phyloP scores from a whole-genome alignment of 345 rosid genomes.

The Lepidium didymum region DNA sequence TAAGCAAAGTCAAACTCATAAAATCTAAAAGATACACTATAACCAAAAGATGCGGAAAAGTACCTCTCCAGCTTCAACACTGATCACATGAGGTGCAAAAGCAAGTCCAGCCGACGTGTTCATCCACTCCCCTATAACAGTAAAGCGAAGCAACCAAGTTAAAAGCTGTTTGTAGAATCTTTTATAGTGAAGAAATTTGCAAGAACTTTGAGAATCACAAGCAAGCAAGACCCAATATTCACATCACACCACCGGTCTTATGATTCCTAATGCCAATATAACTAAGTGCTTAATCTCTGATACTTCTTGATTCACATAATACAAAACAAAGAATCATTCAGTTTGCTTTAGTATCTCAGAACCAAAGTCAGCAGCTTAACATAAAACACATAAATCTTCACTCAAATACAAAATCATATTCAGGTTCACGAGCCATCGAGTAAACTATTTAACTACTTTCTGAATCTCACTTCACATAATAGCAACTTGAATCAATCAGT shows the following conservation, averaged over 20 bases:
- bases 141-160: conserved; percentile 1
- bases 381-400: background rate
- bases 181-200: no score
- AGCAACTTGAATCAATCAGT: background rate
- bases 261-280: background rate
- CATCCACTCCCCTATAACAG: conserved; percentile 84
- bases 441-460: background rate
- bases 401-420: background rate
- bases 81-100: conserved; percentile 79
- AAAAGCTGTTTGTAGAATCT: background rate
- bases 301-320: background rate
- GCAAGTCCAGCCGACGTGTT: conserved; percentile 83
- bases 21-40: background rate
- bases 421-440: background rate
- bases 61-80: conserved; percentile 80
- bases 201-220: no score
- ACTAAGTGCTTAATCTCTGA: background rate
- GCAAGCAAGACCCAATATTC: background rate
- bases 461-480: background rate
- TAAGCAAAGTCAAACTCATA: background rate
- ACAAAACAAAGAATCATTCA: background rate
- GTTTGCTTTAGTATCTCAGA: background rate
- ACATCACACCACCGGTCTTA: background rate
- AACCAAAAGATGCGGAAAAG: background rate
- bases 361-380: background rate